Conservation (phyloP, 306 rosid genomes). For the Cucurbita ficifolia region DNA sequence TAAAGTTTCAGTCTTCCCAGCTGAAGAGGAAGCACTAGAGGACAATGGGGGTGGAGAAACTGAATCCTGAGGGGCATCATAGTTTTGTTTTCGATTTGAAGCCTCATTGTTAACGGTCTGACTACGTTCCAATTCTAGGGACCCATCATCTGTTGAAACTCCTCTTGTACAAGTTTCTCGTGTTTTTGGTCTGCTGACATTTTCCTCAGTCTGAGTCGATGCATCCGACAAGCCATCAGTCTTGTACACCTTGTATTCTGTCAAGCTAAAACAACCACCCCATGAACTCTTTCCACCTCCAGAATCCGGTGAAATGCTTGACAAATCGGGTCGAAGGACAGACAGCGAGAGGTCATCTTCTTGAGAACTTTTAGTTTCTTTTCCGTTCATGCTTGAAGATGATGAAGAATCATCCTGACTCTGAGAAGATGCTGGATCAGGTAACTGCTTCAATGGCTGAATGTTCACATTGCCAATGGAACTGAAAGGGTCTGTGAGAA, state of each 20-base stretch:
- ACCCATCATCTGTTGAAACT: conserved; percentile 73
- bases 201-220: conserved; percentile 83
- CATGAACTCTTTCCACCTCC: conserved; percentile 34
- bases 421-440: conserved; percentile 52
- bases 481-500: conserved; percentile 36
- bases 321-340: conserved; percentile 27
- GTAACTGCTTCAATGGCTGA: conserved; percentile 55
- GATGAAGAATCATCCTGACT: conserved; percentile 68
- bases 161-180: conserved; percentile 71
- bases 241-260: conserved; percentile 62
- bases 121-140: conserved; percentile 35
- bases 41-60: conserved; percentile 49
- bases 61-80: conserved; percentile 30
- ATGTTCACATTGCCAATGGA: conserved; percentile 35
- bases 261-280: conserved; percentile 49
- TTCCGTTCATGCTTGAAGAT: conserved; percentile 69
- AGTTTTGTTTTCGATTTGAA: conserved; percentile 27
- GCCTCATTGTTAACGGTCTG: conserved; percentile 19
- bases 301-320: conserved; percentile 49
- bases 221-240: conserved; percentile 71
- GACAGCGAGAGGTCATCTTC: conserved; percentile 59
- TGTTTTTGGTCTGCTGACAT: conserved; percentile 17
- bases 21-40: conserved; percentile 50
- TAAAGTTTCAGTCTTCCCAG: conserved; percentile 72
- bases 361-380: conserved; percentile 47